Base-by-base conservation (phyloP, 345 rosid species). In the Dimocarpus longan region DNA sequence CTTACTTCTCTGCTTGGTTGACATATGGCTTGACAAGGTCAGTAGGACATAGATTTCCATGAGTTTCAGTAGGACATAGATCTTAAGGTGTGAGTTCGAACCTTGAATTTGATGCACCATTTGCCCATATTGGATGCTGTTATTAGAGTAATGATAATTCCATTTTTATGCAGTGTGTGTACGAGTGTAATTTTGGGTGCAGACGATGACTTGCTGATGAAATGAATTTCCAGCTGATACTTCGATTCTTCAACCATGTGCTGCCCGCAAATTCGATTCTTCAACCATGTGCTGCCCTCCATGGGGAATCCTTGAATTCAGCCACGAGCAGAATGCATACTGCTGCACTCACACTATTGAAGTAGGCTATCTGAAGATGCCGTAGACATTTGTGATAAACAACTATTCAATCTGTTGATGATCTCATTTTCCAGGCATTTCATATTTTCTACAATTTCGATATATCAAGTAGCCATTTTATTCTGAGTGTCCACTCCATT, bases 321-420 rank as follows among this genome's bases (percentile, higher is more conserved):
- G 88, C 92, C 72, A 90, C 93, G 22, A 66, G 86, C 81, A 88
- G 95, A 81, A 94, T 96, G 89, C 98, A 94, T 84, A 92, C 98
- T 28, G 78, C 99, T 4, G 88, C 98, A 72, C 82, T 94, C 64
- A 84, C 93, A 62, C 98, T 93, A 86, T 82, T 96, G 86, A 94
- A 96, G 86, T 92, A 93, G 84, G 98, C 95, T 22, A 73, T 93
- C 84, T 94, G 85, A 94, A 94, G 89, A 89, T 96, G 86, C 87
- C 88, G 4, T 93, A 91, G 86, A 63, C 48, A 12, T 28, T 28
- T 32, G 40, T 32, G 32, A 26, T 39, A 43, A 63, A 22, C 40
- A 6, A 70, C 43, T 22, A 24, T 66, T 8, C n/a, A 6, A 32
- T 66, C 56, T 21, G 12, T 44, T 15, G 66, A 68, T 32, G 79